A percentile compares a stretch with the other conserved stretches of the same genome.
phyloP scores from a whole-genome alignment of 108 stramenopile genomes.

The Aurantiochytrium sp. region DNA sequence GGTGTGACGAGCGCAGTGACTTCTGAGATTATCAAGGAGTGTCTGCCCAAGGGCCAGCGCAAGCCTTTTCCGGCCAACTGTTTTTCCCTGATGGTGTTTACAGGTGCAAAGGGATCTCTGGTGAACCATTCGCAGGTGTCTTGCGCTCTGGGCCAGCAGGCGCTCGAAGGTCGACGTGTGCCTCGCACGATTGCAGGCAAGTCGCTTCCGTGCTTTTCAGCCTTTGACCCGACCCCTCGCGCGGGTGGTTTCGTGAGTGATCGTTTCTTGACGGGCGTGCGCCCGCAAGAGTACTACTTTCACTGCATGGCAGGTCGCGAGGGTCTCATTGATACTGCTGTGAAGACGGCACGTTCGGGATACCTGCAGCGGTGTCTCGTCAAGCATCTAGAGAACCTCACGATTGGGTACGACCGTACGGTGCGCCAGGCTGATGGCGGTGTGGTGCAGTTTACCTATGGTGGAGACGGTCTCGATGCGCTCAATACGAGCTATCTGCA shows the following conservation, averaged over 20 bases:
- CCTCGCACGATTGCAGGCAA: slow-evolving; percentile 91
- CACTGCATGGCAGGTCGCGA: slow-evolving; percentile 99
- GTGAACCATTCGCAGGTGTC: slow-evolving; percentile 97
- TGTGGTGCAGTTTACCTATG: slow-evolving; percentile 96
- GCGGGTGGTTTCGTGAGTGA: slow-evolving; percentile 98
- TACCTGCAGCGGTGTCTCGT: slow-evolving; percentile 97
- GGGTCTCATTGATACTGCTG: slow-evolving; percentile 84
- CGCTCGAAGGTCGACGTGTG: slow-evolving; percentile 96
- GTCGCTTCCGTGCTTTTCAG: slow-evolving; percentile 90
- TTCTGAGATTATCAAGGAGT: slow-evolving; percentile 82
- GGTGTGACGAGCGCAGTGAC: slow-evolving; percentile 80
- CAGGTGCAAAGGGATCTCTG: slow-evolving; percentile 96
- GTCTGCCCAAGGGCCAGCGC: slow-evolving; percentile 85
- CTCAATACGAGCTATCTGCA: slow-evolving; percentile 56
- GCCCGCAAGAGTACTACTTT: slow-evolving; percentile 98
- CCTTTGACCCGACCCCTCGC: slow-evolving; percentile 88
- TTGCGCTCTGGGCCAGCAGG: slow-evolving; percentile 98
- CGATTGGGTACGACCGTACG: slow-evolving; percentile 89
- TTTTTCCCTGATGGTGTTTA: slow-evolving; percentile 93
- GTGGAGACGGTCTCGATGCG: slow-evolving; percentile 96
- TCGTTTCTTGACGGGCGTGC: slow-evolving; percentile 90
- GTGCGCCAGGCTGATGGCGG: slow-evolving; percentile 94
- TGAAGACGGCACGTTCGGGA: slow-evolving; percentile 95
- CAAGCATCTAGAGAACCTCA: slow-evolving; percentile 92
- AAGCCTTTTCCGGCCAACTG: slow-evolving; percentile 91